Evolutionary conservation across 2,329 filamentous ascomycete genomes (phyloP), one percentile per base, ranked within the genome.

Genomic region (Hortaea sp.): DNA sequence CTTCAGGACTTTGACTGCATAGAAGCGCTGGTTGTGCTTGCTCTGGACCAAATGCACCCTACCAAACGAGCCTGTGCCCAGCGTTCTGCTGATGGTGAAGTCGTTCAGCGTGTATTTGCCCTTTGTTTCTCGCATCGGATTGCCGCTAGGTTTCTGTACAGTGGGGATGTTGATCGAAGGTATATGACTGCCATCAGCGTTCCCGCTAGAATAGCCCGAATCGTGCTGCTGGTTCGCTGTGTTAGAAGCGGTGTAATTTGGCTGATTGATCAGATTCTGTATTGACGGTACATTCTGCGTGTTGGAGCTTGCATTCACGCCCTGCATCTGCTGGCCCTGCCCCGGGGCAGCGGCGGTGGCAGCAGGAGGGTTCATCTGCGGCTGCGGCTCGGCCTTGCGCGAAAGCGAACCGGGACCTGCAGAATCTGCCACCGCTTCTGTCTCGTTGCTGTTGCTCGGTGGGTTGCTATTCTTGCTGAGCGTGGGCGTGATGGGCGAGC

Each of bases 1-100:
- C 69, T 98, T 98, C 69, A 98, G 72, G 55, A 98, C 92, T 72
- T 98, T 98, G 69, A 98, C 84, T 40, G 92, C 92, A 70, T 98
- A 98, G 74, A 89, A 98, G 51, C 92, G 83, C 69, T 94, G 86
- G 68, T 98, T 98, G 71, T 98, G 92, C 69, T 89, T 92, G 55
- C 89, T 95, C 70, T 97, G 92, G 44, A 97, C 92, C 50, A 98
- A 74, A 65, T 98, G 92, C 39, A 98, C 92, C 56, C 92, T 79
- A 40, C 92, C 92, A 69, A 98, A 98, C 67, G 89, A 95, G 62
- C 92, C 92, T 31, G 92, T 98, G 43, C 92, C 92, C 53, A 98
- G 75, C 34, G 92, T 98, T 58, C 92, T 80, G 70, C 89, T 79
- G 54, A 98, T 82, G 51, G 83, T 76, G 63, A 98, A 98, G 71